Base-by-base conservation (phyloP, 2,329 filamentous ascomycete species). In the Colletotrichum noveboracense region DNA sequence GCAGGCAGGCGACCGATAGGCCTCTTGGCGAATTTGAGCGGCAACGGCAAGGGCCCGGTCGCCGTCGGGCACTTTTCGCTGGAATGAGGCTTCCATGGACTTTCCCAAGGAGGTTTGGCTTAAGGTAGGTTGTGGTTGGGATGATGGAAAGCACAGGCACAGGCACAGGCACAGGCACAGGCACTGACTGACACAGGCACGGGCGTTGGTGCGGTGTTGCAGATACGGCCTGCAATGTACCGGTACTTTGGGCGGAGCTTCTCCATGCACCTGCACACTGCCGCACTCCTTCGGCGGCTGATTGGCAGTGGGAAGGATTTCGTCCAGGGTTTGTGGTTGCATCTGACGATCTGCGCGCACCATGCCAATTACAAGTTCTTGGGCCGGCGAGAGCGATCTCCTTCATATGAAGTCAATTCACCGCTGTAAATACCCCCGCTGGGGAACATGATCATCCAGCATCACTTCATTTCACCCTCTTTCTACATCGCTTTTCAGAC, bases 201-300 rank as follows among this genome's bases (percentile, higher is more conserved):
- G 14, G 21, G 26, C 21, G 32, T 32, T 61, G 58, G 58, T 32
- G 58, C 58, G 30, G 18, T 48, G 10, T 36, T 24, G 52, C 55
- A 65, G 60, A 60, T 68, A 68, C 48, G 66, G 66, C 16, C 30
- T 30, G 24, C n/a, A 12, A 70, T 48, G 71, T 75, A 75, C 69
- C 62, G 62, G 69, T 72, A 72, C 72, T 32, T 75, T 21, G 24
- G n/a, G 72, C 68, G 72, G 72, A 61, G 67, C 66, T 36, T 55
- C 67, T 58, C 48, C 21, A 24, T 34, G 21, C 26, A 32, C 24
- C 48, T 18, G n/a, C 52, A 18, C 26, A 68, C 32, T 55, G 28
- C 68, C 72, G 61, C 71, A 69, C 52, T 38, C 60, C 21, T 36
- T 48, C 68, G 18, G 60, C 61, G 48, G 68, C 32, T 70, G 56